Base-by-base conservation (phyloP, 768 basidiomycete species). In the Pilatotrama ljubarskyi region DNA sequence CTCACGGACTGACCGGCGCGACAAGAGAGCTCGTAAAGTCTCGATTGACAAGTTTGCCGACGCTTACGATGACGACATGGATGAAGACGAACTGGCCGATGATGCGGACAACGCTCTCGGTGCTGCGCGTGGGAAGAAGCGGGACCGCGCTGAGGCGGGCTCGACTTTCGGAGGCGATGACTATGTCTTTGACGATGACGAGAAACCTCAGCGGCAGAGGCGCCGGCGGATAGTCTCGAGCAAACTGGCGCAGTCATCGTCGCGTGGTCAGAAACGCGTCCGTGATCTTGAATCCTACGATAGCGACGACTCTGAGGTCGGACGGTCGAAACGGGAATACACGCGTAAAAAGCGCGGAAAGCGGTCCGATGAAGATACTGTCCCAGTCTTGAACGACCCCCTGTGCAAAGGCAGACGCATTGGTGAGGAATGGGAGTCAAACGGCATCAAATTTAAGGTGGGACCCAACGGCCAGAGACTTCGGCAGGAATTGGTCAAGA, bases 401-500 rank as follows among this genome's bases (percentile, higher is more conserved):
- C 75, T 79, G n/a, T 82, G 83, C 58, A 81, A 78, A 64, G 79
- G 80, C 25, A 82, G 84, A 51, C 79, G 76, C 58, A 80, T 90
- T 59, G 89, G 90, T 25, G 90, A 93, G 35, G 81, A 86, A 70
- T 93, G 91, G 91, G 84, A 88, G 64, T 81, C 73, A 35, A 85
- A 87, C 65, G 90, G 87, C 42, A 76, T 88, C 36, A 76, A 74
- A 54, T 92, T 83, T 75, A 92, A 89, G 73, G 82, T 92, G 57
- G 86, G 86, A 0, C 78, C 78, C 9, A 85, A 87, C 55, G 89
- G 88, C 20, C 82, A 87, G 65, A 77, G 87, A 26, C 76, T 91
- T 47, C 83, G 88, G 25, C 86, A 85, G 60, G 82, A 84, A 26
- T 73, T 91, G 65, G 82, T 93, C 43, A 91, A 85, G 75, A 88